These are phyloP conservation scores for Erodium moschatum DNA, from an alignment of 441 rosid genomes.

Conservation along the genomic window DNA sequence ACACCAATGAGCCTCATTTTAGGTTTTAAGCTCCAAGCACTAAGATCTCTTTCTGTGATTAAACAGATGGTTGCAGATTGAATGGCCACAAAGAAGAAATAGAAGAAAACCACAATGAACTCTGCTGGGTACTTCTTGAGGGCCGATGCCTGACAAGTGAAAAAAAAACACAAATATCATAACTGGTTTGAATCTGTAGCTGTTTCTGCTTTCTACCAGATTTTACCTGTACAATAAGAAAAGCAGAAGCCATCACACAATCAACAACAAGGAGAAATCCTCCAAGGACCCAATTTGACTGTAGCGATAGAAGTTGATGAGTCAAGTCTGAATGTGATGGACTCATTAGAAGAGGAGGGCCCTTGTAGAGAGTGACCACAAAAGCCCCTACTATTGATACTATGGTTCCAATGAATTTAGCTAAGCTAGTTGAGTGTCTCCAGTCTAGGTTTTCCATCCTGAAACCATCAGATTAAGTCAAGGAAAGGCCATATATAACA, in stretches of 20 bases:
- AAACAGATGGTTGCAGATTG: conserved; percentile 40
- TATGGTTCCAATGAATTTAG: conserved; percentile 41
- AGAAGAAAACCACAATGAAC: conserved; percentile 41
- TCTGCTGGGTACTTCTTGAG: conserved; percentile 48
- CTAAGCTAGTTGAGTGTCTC: conserved; percentile 32
- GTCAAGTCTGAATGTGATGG: conserved; percentile 19
- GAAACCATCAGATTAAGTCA: conserved; percentile 17
- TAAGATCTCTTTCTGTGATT: conserved; percentile 32
- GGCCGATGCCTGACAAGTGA: conserved; percentile 32
- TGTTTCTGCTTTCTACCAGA: conserved; percentile 10
- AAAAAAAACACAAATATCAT: conserved; percentile 14
- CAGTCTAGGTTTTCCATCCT: conserved; percentile 45
- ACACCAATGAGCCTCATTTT: conserved; percentile 31
- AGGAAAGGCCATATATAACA: conserved; percentile 13
- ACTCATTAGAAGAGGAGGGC: conserved; percentile 30
- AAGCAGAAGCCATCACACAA: conserved; percentile 37
- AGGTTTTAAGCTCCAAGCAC: conserved; percentile 45
- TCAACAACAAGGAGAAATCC: conserved; percentile 45
- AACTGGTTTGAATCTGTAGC: neutral
- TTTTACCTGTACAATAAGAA: conserved; percentile 42
- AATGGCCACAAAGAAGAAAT: conserved; percentile 47
- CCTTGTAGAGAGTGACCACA: conserved; percentile 39
- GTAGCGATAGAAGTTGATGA: conserved; percentile 24
- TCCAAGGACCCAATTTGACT: conserved; percentile 46
- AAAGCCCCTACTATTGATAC: conserved; percentile 47